phyloP scores from a whole-genome alignment of 306 rosid genomes.

The Prunus mume region DNA sequence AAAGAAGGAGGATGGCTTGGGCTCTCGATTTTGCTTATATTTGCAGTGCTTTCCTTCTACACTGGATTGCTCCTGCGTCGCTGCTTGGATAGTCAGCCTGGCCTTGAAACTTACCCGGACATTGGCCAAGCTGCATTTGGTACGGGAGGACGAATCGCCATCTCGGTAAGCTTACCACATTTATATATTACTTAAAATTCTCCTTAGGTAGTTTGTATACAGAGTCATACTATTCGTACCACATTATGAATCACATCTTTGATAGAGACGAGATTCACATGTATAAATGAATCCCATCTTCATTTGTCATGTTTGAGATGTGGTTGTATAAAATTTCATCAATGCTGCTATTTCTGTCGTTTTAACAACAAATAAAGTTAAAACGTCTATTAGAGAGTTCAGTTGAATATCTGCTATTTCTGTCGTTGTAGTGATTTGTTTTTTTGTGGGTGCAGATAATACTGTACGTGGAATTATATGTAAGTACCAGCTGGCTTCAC shows the following conservation, averaged over 20 bases:
- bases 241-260: not conserved
- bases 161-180: conserved; percentile 54
- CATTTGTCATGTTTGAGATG: too few species aligned
- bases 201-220: too few species aligned
- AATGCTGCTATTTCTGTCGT: too few species aligned
- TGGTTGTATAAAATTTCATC: too few species aligned
- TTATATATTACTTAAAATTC: not conserved
- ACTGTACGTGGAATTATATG: conserved; percentile 87
- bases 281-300: not conserved
- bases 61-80: conserved; percentile 82
- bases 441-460: conserved; percentile 67
- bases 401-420: not conserved
- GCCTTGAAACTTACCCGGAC: conserved; percentile 95
- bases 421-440: not conserved
- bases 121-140: conserved; percentile 99
- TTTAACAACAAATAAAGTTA: not conserved
- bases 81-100: conserved; percentile 92
- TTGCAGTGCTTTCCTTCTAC: conserved; percentile 81
- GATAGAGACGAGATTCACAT: not conserved
- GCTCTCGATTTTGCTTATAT: conserved; percentile 56
- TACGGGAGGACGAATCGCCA: conserved; percentile 60
- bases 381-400: not conserved
- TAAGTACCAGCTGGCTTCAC: conserved; percentile 52
- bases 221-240: not conserved
- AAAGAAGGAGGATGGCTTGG: conserved; percentile 95